phyloP scores from a whole-genome alignment of 2,329 filamentous ascomycete genomes.

The Fusarium musae region DNA sequence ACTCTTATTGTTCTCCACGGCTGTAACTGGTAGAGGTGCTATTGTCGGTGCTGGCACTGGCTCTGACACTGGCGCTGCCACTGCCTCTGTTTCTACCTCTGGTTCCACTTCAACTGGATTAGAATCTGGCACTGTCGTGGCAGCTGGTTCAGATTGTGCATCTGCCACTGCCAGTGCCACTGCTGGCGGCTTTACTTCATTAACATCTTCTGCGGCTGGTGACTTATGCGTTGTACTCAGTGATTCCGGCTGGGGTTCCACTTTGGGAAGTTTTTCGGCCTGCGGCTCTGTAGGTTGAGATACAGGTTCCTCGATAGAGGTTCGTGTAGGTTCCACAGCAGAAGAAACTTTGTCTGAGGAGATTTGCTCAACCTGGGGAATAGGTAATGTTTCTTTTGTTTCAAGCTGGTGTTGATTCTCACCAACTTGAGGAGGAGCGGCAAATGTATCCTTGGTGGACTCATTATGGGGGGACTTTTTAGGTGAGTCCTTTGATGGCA shows the following conservation, averaged over 20 bases:
- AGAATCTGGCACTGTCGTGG: conserved; percentile 1
- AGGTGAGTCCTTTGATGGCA: conserved; percentile 32
- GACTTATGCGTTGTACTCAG: conserved; percentile 17
- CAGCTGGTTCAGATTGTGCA: conserved; percentile 8
- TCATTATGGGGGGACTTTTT: conserved; percentile 20
- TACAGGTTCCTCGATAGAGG: conserved; percentile 26
- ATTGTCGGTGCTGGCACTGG: conserved; percentile 1
- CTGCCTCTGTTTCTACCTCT: background rate
- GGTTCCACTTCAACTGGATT: background rate
- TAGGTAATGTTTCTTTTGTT: conserved; percentile 4
- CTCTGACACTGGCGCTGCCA: background rate
- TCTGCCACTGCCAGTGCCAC: background rate
- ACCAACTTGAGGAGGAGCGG: conserved; percentile 23
- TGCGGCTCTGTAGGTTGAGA: conserved; percentile 34
- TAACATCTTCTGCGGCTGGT: background rate
- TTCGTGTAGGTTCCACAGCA: conserved; percentile 26
- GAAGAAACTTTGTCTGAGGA: conserved; percentile 16
- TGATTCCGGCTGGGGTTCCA: conserved; percentile 30
- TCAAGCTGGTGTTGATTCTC: background rate
- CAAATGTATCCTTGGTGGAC: conserved; percentile 23
- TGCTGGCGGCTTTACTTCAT: background rate
- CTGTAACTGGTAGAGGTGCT: background rate
- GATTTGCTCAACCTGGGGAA: conserved; percentile 7
- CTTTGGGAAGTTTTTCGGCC: conserved; percentile 29
- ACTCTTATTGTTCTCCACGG: conserved; percentile 5